phyloP scores from a whole-genome alignment of 257 asterid species.

The Nicotiana paniculata region DNA sequence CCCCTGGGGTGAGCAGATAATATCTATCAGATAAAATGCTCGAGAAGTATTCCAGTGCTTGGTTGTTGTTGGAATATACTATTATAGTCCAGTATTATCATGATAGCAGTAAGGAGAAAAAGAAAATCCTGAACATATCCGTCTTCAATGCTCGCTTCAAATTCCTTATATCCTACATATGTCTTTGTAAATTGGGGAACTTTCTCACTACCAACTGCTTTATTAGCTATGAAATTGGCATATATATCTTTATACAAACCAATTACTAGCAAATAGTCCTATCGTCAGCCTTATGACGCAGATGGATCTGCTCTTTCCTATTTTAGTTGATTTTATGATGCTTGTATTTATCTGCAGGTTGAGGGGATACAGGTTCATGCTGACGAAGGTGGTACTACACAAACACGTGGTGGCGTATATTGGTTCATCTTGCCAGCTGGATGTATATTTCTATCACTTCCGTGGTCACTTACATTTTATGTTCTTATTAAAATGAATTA shows the following conservation, averaged over 20 bases:
- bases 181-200: not conserved
- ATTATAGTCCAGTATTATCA: not conserved
- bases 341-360: constrained; percentile 12
- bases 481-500: not conserved
- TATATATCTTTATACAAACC: not conserved
- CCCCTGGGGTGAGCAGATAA: not conserved
- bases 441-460: constrained; percentile 16
- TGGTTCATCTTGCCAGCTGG: constrained; percentile 39
- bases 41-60: not conserved
- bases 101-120: not conserved
- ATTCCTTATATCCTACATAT: not conserved
- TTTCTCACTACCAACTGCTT: not conserved
- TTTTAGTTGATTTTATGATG: not conserved
- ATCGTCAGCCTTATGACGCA: not conserved
- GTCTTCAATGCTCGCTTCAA: not conserved
- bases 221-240: not conserved
- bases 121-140: not conserved
- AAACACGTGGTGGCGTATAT: constrained; percentile 33
- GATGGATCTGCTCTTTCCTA: too few species aligned
- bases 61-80: not conserved
- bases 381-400: constrained; percentile 29
- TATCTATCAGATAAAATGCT: not conserved
- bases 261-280: not conserved
- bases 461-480: not conserved
- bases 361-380: constrained; percentile 30